A percentile compares a stretch with the other conserved stretches of the same genome.
These are phyloP conservation scores for Fraxinus ornus DNA, from an alignment of 305 asterid species.

Conservation along the genomic window DNA sequence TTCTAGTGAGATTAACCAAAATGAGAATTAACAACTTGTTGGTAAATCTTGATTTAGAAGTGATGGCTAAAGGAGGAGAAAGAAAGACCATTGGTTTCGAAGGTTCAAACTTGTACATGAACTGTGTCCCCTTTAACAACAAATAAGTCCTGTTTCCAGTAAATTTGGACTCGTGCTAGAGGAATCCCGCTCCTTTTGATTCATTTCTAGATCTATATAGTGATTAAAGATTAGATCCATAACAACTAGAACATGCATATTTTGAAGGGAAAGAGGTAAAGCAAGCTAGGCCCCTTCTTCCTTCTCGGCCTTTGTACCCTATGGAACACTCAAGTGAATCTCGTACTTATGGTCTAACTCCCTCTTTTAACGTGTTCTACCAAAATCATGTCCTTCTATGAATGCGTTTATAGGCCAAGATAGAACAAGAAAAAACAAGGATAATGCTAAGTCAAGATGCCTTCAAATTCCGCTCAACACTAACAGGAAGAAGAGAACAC, in stretches of 20 bases:
- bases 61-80: background rate
- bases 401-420: background rate
- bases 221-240: background rate
- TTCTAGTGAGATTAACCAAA: background rate
- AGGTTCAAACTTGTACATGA: background rate
- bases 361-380: background rate
- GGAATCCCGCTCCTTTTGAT: background rate
- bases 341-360: background rate
- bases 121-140: background rate
- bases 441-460: background rate
- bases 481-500: background rate
- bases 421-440: background rate
- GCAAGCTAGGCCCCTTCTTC: background rate
- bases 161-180: background rate
- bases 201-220: background rate
- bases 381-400: background rate
- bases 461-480: background rate
- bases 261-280: background rate
- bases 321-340: background rate
- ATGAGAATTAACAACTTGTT: background rate
- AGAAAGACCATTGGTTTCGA: background rate
- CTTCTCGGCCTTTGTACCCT: background rate
- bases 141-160: background rate
- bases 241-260: background rate
- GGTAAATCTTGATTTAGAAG: slow-evolving; percentile 18